These are phyloP conservation scores for Neocucurbitaria cava DNA, from an alignment of 2,329 filamentous ascomycete genomes.

Conservation along the genomic window DNA sequence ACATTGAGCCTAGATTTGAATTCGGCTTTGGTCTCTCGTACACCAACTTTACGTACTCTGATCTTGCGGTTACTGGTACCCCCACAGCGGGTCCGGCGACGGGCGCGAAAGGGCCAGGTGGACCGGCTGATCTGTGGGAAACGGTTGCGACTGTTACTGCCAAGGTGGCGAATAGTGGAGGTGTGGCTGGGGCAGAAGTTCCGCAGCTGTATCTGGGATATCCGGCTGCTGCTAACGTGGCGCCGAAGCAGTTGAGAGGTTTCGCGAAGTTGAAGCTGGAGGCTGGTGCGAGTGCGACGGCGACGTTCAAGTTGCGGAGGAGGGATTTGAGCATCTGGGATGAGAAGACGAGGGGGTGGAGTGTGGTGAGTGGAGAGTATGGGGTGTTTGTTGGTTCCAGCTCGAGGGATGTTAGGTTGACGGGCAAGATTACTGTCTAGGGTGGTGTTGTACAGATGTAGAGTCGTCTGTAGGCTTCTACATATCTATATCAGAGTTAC, in stretches of 20 bases:
- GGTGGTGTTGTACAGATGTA: not conserved
- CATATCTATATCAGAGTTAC: not conserved
- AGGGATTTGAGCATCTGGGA: slow-evolving; percentile 50
- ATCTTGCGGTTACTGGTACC: slow-evolving; percentile 32
- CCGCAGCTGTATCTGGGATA: slow-evolving; percentile 49
- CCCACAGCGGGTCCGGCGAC: slow-evolving; percentile 34
- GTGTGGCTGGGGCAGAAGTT: slow-evolving; percentile 46
- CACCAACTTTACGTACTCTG: slow-evolving; percentile 52
- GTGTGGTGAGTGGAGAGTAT: slow-evolving; percentile 44
- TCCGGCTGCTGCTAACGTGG: slow-evolving; percentile 36
- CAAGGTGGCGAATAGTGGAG: slow-evolving; percentile 45
- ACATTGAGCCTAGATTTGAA: slow-evolving; percentile 51
- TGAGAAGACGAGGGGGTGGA: slow-evolving; percentile 41
- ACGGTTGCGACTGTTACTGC: slow-evolving; percentile 45
- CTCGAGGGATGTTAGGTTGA: slow-evolving; percentile 46
- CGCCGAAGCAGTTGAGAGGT: slow-evolving; percentile 46
- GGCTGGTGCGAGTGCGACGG: slow-evolving; percentile 37
- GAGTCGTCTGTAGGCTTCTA: not conserved
- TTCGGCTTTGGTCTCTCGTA: slow-evolving; percentile 57
- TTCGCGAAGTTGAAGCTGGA: slow-evolving; percentile 46
- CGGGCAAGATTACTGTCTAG: slow-evolving; percentile 42
- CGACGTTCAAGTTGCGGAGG: slow-evolving; percentile 43
- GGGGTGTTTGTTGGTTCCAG: slow-evolving; percentile 42
- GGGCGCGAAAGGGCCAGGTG: slow-evolving; percentile 33
- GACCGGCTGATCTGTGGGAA: slow-evolving; percentile 42